Base-by-base conservation (phyloP, 2,329 filamentous ascomycete genomes). In the Aureobasidium sp. region DNA sequence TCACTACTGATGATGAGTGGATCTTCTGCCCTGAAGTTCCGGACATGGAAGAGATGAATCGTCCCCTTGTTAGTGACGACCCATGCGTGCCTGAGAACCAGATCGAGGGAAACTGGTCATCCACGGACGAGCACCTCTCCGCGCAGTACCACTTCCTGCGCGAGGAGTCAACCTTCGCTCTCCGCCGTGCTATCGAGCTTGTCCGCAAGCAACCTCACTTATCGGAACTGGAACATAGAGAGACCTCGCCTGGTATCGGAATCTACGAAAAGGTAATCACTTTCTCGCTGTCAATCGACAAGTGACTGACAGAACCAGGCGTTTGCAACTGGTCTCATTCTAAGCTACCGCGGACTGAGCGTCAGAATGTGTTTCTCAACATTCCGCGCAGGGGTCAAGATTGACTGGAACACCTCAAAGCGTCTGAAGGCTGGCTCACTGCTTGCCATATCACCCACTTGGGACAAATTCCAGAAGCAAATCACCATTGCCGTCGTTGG, bases 101-200 rank as follows among this genome's bases (percentile, higher is more conserved):
- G 7, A 76, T 85, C 25, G 65, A 81, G 0, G 77, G 78, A 0
- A 76, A 85, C 0, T 93, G 86, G 78, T 65, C 73, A 0, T 83
- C 78, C 5, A 86, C 83, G 49, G 64, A 84, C 1, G 77, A 80
- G 0, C 96, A 96, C 62, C 77, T 96, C 0, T 77, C 83, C 36
- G 81, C 84, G 0, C 89, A 95, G 54, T 96, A 94, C 69, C 78
- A 84, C 3, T 81, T 96, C 1, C 78, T 91, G 8, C 82, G 91
- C 3, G 88, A 91, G 68, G 91, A 96, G 69, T 83, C 85, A 0
- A 77, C 89, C 3, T 82, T 87, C 13, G 81, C 86, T 1, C 77
- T 96, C 0, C 82, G 91, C 7, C 80, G 84, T 64, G 85, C 89
- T 0, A 81, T 96, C 1, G 74, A 76, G 0, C 73, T 79, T 13